These are phyloP conservation scores for Fusarium coffeatum DNA, from an alignment of 2,329 filamentous ascomycete species.

Conservation along the genomic window DNA sequence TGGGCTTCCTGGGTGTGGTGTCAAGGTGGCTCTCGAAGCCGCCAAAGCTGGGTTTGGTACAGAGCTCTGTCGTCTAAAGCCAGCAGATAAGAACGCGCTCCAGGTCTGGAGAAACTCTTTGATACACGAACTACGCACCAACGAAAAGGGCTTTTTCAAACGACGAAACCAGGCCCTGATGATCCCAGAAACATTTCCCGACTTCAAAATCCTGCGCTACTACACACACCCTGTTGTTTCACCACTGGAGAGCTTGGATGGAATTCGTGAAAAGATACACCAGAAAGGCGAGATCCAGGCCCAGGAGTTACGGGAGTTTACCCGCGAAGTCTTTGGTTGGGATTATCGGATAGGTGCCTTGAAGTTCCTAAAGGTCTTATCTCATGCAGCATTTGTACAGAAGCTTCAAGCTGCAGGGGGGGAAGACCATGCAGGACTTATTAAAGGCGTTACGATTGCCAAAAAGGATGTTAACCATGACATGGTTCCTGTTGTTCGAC, in stretches of 20 bases:
- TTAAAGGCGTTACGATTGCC: constrained; percentile 74
- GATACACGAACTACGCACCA: constrained; percentile 81
- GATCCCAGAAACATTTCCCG: constrained; percentile 86
- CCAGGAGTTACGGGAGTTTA: constrained; percentile 76
- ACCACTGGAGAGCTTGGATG: constrained; percentile 59
- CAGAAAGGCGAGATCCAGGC: constrained; percentile 45
- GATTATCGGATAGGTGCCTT: constrained; percentile 79
- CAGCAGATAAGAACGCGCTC: constrained; percentile 69
- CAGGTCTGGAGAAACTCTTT: constrained; percentile 78
- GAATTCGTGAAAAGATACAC: constrained; percentile 44
- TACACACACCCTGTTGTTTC: constrained; percentile 92
- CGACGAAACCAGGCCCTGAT: constrained; percentile 77
- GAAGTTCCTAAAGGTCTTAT: constrained; percentile 85
- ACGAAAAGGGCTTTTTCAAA: constrained; percentile 84
- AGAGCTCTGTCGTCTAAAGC: constrained; percentile 74
- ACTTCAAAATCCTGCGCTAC: constrained; percentile 80
- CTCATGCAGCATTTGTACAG: constrained; percentile 77
- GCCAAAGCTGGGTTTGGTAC: constrained; percentile 88
- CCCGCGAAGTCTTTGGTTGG: constrained; percentile 88
- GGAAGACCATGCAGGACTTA: constrained; percentile 58
- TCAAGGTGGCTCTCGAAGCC: constrained; percentile 90
- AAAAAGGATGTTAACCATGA: constrained; percentile 81
- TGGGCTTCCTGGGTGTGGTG: constrained; percentile 87
- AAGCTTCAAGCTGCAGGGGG: constrained; percentile 55
- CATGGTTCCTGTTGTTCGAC: constrained; percentile 77